Base-by-base conservation (phyloP, 2,329 filamentous ascomycete species). In the Cladosporium sp. region DNA sequence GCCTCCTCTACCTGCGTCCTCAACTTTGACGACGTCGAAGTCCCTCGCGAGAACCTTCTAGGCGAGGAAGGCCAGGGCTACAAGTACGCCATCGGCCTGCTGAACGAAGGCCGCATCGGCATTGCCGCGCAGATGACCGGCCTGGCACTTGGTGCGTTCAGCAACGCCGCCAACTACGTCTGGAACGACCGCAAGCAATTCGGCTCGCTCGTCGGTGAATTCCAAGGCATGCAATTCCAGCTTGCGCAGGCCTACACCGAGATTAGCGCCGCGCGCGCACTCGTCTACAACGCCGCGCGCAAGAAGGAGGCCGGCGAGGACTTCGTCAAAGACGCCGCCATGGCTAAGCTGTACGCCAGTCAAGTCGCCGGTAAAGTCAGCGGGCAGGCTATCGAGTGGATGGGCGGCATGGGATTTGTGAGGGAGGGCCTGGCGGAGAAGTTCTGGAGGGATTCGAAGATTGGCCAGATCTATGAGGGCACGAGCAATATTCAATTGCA, bases 161-260 rank as follows among this genome's bases (percentile, higher is more conserved):
- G 96, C 70, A 96, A 97, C 67, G 93, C 93, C 22, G 92, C 88
- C 54, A 80, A 80, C 56, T 97, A 99, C 73, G 90, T 90, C 59
- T 99, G 90, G 90, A 97, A 97, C 73, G 93, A 99, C 76, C 88
- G 93, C 64, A 90, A 89, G 76, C 93, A 99, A 75, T 99, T 99
- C 67, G 92, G 93, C 59, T 80, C 89, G 66, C 81, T 95, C 49
- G 85, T 99, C 54, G 93, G 93, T 64, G 88, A 95, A 69, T 99
- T 99, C 80, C 93, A 99, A 74, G 91, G 90, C 64, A 97, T 99
- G 93, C 92, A 97, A 75, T 91, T 96, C 76, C 93, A 99, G 76
- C 86, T 99, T 56, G 93, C 93, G 2, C 93, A 99, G 73, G 86
- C 90, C 1, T 97, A 92, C 75, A 89, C 87, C 19, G 93, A 99